These are phyloP conservation scores for Sporothrix curviconia DNA, from an alignment of 2,329 filamentous ascomycete genomes.

Conservation along the genomic window DNA sequence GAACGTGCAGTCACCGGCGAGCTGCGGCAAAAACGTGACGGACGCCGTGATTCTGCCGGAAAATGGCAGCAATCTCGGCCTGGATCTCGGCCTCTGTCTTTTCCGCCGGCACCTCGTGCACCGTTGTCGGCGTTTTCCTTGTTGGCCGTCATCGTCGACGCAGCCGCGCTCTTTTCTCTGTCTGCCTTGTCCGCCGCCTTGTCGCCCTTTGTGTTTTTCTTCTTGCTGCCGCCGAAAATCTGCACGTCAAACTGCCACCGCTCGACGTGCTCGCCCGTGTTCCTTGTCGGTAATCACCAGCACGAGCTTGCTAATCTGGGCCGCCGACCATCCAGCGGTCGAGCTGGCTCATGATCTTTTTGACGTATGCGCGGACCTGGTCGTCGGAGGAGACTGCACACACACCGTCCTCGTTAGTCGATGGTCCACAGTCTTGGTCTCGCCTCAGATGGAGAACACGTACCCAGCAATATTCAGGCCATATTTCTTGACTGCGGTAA, in stretches of 20 bases:
- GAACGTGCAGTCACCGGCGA: slow-evolving; percentile 93
- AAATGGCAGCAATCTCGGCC: slow-evolving; percentile 90
- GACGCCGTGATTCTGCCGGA: slow-evolving; percentile 97
- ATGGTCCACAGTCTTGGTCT: no score
- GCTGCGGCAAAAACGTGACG: slow-evolving; percentile 91
- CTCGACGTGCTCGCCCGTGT: slow-evolving; percentile 93
- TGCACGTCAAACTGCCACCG: slow-evolving; percentile 86
- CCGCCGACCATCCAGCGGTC: slow-evolving; percentile 96
- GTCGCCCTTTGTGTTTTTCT: slow-evolving; percentile 18
- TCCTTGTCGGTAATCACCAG: slow-evolving; percentile 95
- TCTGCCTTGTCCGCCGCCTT: no score
- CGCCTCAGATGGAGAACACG: no score
- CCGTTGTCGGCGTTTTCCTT: slow-evolving; percentile 23
- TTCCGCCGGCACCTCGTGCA: slow-evolving; percentile 42
- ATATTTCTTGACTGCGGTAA: slow-evolving; percentile 98
- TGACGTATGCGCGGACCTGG: slow-evolving; percentile 98
- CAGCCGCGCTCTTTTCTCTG: no score
- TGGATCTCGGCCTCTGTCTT: slow-evolving; percentile 95
- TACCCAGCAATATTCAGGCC: slow-evolving; percentile 92
- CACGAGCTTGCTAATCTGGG: slow-evolving; percentile 95
- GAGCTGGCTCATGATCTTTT: slow-evolving; percentile 97
- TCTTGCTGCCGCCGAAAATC: slow-evolving; percentile 34
- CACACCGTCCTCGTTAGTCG: no score
- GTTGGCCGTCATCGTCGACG: slow-evolving; percentile 29
- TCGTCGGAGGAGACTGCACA: slow-evolving; percentile 91